A percentile compares a stretch with the other conserved stretches of the same genome.
Conservation (phyloP, 108 stramenopile species). For the Ochromonas danica region DNA sequence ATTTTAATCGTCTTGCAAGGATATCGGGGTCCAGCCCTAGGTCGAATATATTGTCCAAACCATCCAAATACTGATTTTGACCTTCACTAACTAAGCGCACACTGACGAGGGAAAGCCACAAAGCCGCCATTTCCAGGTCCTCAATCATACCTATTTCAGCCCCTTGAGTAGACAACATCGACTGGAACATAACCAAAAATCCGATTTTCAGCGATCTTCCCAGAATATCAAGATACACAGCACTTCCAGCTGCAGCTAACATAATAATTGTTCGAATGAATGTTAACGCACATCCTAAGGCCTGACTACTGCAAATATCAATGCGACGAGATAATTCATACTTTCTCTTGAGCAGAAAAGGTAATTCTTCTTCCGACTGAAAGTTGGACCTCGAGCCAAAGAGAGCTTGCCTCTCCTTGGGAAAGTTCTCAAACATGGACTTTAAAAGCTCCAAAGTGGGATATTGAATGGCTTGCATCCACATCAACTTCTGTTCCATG, state of each 20-base stretch:
- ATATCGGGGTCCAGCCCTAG: too few relatives aligned
- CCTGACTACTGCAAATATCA: slow-evolving; percentile 36
- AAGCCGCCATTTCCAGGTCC: slow-evolving; percentile 39
- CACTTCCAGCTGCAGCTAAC: slow-evolving; percentile 19
- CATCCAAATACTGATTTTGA: too few relatives aligned
- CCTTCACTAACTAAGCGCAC: slow-evolving; percentile 33
- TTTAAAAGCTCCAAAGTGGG: neutral
- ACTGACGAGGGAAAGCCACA: slow-evolving; percentile 37
- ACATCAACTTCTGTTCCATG: neutral
- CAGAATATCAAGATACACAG: slow-evolving; percentile 21
- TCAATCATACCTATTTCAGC: slow-evolving; percentile 43
- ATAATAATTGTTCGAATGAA: slow-evolving; percentile 21
- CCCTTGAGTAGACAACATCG: slow-evolving; percentile 40
- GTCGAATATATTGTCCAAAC: too few relatives aligned
- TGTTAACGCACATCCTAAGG: slow-evolving; percentile 25
- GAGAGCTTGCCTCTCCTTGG: neutral
- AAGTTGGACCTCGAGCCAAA: neutral
- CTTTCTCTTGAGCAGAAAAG: neutral
- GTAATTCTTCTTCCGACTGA: neutral
- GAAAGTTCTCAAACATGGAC: neutral
- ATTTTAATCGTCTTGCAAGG: too few relatives aligned
- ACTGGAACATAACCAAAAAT: slow-evolving; percentile 37
- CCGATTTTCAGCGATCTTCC: slow-evolving; percentile 30
- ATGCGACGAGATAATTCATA: slow-evolving; percentile 30
- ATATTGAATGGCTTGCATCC: slow-evolving; percentile 20